Evolutionary conservation across 139 green algal species (phyloP), one percentile per base, ranked within the genome.

Genomic region (Tetratostichococcus sp.): DNA sequence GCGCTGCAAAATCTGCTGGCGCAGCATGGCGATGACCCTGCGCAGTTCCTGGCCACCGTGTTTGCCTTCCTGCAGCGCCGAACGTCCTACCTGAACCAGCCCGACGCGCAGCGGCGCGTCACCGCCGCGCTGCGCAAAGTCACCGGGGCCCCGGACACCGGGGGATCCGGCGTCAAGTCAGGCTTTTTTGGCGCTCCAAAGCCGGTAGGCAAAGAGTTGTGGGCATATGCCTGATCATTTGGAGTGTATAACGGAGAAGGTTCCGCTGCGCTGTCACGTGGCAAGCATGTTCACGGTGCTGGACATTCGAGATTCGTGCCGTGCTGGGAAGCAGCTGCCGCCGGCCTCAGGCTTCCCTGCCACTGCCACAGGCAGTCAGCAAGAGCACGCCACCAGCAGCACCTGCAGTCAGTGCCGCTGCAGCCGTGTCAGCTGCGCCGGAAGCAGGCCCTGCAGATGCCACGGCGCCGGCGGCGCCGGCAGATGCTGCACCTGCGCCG

Each of bases 41-140:
- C 80, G 14, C 58, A 78, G 43, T 86, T 90, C 33, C 77, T 94
- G 25, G 62, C 69, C 17, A 72, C 70, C 4, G 78, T 90, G 0
- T 83, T 92, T 5, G 79, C 33, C 6, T 93, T 90, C 70, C 69
- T 92, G 4, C 71, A 87, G 72, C 80, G 84, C 26, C 85, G 85
- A n/a, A 87, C 77, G 19, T 83, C 84, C 73, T 91, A 92, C 72
- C 90, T 91, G 65, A 85, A 87, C 67, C 65, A 83, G 22, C 78
- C 73, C 1, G 87, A 86, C 68, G 74, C 84, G 0, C 75, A 82
- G 28, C 81, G 78, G 39, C n/a, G 33, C 43, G 32, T 84, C 4
- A 65, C 74, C 0, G 73, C 71, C 19, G 65, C 91, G 69, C 72
- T 87, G 31, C 81, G 86, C 42, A 80, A 83, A 35, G 84, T 79